Conservation (phyloP, 192 early-diverging fungal species). For the Globomyces pollinis-pini region DNA sequence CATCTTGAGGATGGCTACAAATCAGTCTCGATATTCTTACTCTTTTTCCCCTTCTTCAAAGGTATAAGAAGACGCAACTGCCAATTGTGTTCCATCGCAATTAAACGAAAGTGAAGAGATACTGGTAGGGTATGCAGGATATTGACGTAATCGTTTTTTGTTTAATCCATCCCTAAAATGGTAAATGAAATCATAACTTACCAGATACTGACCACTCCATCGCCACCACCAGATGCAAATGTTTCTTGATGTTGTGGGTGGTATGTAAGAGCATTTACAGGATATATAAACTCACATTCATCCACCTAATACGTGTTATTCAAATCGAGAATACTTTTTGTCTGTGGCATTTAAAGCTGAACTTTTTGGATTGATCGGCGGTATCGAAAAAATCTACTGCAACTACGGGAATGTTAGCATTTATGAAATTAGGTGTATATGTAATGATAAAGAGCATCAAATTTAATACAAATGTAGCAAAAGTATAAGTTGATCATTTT, state of each 20-base stretch:
- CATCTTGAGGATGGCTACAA: slow-evolving; percentile 65
- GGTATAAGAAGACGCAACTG: slow-evolving; percentile 86
- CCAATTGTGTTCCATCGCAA: slow-evolving; percentile 67
- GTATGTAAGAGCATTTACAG: slow-evolving; percentile 88
- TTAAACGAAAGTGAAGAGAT: slow-evolving; percentile 77
- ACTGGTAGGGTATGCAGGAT: slow-evolving; percentile 70
- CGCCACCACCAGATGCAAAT: slow-evolving; percentile 93
- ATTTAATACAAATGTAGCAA: no score
- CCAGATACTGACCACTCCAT: slow-evolving; percentile 88
- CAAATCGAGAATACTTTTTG: no score
- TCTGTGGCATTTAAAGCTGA: slow-evolving; percentile 97
- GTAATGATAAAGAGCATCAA: no score
- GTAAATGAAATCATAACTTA: slow-evolving; percentile 40
- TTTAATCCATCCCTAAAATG: slow-evolving; percentile 50
- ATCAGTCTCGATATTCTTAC: slow-evolving; percentile 7
- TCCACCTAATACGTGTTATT: no score
- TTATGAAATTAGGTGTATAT: no score
- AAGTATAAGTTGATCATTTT: no score
- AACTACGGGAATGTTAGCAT: no score
- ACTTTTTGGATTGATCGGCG: slow-evolving; percentile 66
- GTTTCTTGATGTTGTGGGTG: slow-evolving; percentile 84
- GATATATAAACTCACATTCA: slow-evolving; percentile 77
- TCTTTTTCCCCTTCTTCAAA: slow-evolving; percentile 92
- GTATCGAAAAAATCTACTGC: slow-evolving; percentile 88
- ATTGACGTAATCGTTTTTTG: slow-evolving; percentile 80